Evolutionary conservation across 345 rosid genomes (phyloP), one percentile per base, ranked within the genome.

Genomic region (Sonneratia alba): DNA sequence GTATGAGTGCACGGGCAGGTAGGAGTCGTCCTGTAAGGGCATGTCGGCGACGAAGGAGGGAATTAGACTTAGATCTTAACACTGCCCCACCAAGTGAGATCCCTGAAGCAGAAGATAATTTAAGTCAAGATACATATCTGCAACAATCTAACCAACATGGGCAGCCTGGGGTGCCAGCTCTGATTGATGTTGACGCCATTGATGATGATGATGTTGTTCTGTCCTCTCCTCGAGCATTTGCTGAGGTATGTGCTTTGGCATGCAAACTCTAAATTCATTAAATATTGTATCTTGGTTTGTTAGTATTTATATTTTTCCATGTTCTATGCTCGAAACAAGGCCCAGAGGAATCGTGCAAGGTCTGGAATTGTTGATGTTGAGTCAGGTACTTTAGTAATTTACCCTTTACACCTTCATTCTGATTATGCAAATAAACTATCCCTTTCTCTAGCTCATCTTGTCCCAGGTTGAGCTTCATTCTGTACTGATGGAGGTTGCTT

Each of bases 211-310:
- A 43, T 77, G 98, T 89, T 42, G 69, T 92, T 71, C 87, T 87
- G 78, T 83, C 89, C 34, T 87, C 98, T 47, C 89, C 99, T 9
- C 79, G 81, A 76, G 96, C 88, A 24, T 92, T 96, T 79, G 88
- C 93, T 19, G 86, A 81, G 77, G 99, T 95, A 70, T 81, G 79
- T 43, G 36, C 55, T 32, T 42, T 68, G 19, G 47, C 61, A 27
- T 43, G 2, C 70, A 47, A 32, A 15, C 32, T 66, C 67, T 48
- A 15, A 22, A 65, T 63, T 24, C 72, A 57, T 49, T 69, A n/a
- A 19, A 56, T 40, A 36, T 15, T 69, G 63, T 12, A 71, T n/a
- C 37, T 70, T 43, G 53, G 8, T 14, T 34, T 45, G 70, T 32
- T 38, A 53, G 36, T 56, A 73, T 59, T 71, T 74, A 51, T 38